Evolutionary conservation across 208 protist genomes (phyloP), one percentile per base, ranked within the genome.

Genomic region (Tetramitus jugosus): DNA sequence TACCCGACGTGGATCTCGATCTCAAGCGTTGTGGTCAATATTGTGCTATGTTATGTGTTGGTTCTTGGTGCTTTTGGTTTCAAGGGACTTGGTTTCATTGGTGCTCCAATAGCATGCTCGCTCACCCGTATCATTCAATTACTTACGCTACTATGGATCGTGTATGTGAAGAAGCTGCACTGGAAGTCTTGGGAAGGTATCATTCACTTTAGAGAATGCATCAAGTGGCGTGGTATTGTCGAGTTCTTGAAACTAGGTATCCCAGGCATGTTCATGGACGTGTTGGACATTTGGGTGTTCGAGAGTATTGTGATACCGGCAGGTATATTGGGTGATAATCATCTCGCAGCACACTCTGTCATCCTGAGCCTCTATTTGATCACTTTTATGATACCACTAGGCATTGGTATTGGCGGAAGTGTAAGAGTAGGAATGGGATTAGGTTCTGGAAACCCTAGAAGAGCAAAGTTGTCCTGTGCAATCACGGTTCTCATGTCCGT

Each of bases 201-300:
- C n/a, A 49, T 49, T 49, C 45, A 49, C 4, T 62, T 62, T 62
- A 71, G 49, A 39, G 39, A 71, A 71, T 20, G 20, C 6, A 26
- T 71, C 26, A 2, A 45, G 49, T 31, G 3, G 7, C n/a, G n/a
- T 33, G 64, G 39, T 33, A 49, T 71, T 45, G 4, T 4, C 3
- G 39, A 71, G 29, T 71, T 49, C 14, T 71, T 71, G 20, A 71
- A 71, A 71, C 1, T 49, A 31, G 37, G 39, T 26, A n/a, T 71
- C 49, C 64, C 64, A 7, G 35, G 39, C 1, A 46, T n/a, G 7
- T 20, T 71, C 17, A 10, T 17, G 2, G 23, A 2, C 0, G 43
- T 35, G n/a, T 2, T 2, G 43, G 64, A 46, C 8, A 4, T 71
- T 0, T 71, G 35, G 35, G 64, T 8, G 13, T 71, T 71, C 49